Evolutionary conservation across 176 grass and related monocot genomes (phyloP).

Genomic region (Leersia perrieri): DNA sequence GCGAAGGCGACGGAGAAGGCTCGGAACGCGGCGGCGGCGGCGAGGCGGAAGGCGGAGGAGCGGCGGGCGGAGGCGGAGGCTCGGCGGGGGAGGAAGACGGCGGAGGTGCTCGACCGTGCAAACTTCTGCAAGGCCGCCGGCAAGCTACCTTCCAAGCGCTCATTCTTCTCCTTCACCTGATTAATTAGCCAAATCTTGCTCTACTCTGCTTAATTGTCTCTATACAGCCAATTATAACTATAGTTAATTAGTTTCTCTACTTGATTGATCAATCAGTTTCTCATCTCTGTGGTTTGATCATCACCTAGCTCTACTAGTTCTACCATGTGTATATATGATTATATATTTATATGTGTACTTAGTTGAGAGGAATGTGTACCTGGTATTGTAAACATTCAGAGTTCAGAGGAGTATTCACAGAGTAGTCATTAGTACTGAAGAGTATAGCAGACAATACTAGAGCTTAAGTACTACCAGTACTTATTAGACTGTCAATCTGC

Average conservation of each 20-base stretch:
- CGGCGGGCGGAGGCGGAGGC: slow-evolving; percentile 62
- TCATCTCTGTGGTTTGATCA: background rate
- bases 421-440: background rate
- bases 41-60: slow-evolving; percentile 58
- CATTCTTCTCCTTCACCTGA: slow-evolving; percentile 54
- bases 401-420: background rate
- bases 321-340: background rate
- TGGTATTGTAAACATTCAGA: background rate
- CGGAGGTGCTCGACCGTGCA: slow-evolving; percentile 52
- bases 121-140: slow-evolving; percentile 68
- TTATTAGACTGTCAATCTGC: background rate
- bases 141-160: slow-evolving; percentile 56
- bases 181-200: background rate
- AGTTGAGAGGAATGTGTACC: background rate
- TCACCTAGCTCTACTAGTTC: background rate
- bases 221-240: background rate
- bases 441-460: background rate
- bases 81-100: slow-evolving; percentile 46
- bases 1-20: slow-evolving; percentile 73
- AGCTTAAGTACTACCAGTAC: no score
- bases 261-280: background rate
- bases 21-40: slow-evolving; percentile 50
- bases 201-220: background rate
- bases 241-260: background rate
- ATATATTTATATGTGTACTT: background rate